phyloP scores from a whole-genome alignment of 1,284 basidiomycete species.

The Pascua guehoae region DNA sequence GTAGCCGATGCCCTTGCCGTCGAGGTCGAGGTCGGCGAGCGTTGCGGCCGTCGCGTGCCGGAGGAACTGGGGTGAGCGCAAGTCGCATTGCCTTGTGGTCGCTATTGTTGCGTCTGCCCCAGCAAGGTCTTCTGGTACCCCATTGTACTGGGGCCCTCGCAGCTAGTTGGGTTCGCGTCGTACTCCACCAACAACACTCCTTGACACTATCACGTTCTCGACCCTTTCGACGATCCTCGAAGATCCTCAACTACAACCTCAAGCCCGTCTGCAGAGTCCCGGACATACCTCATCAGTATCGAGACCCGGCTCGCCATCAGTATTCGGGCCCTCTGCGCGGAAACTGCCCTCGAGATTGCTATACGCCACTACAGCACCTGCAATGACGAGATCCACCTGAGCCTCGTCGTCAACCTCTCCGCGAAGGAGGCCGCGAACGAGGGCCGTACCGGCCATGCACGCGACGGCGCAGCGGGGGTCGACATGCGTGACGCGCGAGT shows the following conservation, averaged over 20 bases:
- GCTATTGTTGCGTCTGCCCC: too few relatives aligned
- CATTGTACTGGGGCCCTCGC: too few relatives aligned
- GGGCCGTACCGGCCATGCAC: conserved; percentile 13
- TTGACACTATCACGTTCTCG: too few relatives aligned
- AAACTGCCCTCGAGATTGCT: neutral
- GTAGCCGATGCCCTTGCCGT: conserved; percentile 15
- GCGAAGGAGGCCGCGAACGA: conserved; percentile 11
- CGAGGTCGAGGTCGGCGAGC: conserved; percentile 9
- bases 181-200: too few relatives aligned
- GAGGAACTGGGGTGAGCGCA: conserved; percentile 5
- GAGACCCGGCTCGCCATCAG: neutral
- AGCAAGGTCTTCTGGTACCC: too few relatives aligned
- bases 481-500: conserved; percentile 11
- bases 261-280: too few relatives aligned
- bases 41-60: neutral
- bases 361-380: neutral
- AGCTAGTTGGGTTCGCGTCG: too few relatives aligned
- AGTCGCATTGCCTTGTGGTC: too few relatives aligned
- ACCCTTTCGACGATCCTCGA: too few relatives aligned
- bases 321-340: conserved; percentile 1
- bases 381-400: conserved; percentile 4
- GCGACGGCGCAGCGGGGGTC: conserved; percentile 13
- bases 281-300: conserved; percentile 8
- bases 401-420: neutral
- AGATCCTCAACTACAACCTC: too few relatives aligned